Conservation (phyloP, 179 eudicot genomes). For the Corrigiola litoralis region DNA sequence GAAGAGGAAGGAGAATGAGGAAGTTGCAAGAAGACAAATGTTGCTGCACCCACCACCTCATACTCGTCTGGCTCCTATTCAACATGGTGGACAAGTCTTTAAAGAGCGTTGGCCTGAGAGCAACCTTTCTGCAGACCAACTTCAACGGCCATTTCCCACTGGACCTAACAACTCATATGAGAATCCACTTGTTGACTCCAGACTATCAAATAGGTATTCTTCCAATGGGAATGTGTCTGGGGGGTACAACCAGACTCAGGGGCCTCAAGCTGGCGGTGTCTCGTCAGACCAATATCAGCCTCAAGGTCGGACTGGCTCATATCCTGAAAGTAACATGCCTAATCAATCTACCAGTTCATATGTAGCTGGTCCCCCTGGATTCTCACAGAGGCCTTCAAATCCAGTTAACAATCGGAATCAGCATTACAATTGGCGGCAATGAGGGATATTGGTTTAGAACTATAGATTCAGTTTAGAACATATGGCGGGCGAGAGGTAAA, state of each 20-base stretch:
- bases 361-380: conserved; percentile 53
- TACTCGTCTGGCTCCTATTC: conserved; percentile 63
- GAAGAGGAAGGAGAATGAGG: conserved; percentile 75
- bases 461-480: not conserved
- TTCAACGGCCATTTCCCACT: conserved; percentile 36
- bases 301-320: conserved; percentile 48
- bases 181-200: conserved; percentile 51
- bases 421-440: conserved; percentile 67
- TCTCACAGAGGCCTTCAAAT: conserved; percentile 48
- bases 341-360: conserved; percentile 35
- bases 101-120: conserved; percentile 46
- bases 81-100: conserved; percentile 44
- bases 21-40: conserved; percentile 59
- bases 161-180: conserved; percentile 47
- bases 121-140: conserved; percentile 34
- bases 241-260: conserved; percentile 50
- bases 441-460: not conserved
- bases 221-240: conserved; percentile 49
- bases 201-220: conserved; percentile 48
- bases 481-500: not conserved
- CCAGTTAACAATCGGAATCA: conserved; percentile 47
- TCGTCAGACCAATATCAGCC: conserved; percentile 53
- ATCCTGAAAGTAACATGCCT: conserved; percentile 31
- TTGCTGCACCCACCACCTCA: conserved; percentile 64
- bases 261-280: conserved; percentile 44